Conservation (phyloP, 228 moss, liverwort and hornwort species). For the Sphagnum magellanicum region DNA sequence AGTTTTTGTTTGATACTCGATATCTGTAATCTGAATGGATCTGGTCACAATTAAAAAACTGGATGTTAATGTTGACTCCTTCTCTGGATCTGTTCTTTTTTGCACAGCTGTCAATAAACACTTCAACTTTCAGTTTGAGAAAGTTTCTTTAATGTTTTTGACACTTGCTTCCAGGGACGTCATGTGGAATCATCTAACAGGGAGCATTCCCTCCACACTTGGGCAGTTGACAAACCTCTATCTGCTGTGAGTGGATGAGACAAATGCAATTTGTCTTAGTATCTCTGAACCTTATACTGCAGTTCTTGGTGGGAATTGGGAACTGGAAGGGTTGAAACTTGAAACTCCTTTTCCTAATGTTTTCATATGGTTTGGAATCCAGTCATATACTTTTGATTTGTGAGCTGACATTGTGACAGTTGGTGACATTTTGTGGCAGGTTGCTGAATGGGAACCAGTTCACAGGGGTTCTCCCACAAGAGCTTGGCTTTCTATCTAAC, state of each 20-base stretch:
- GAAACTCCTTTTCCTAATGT: no score
- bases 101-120: not conserved
- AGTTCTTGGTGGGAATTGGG: no score
- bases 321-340: no score
- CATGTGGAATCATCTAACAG: constrained; percentile 83
- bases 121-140: no score
- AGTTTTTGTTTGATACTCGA: no score
- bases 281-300: no score
- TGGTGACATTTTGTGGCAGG: constrained; percentile 13
- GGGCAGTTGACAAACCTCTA: constrained; percentile 37
- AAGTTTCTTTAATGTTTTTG: no score
- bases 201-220: constrained; percentile 54
- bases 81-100: not conserved
- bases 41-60: not conserved
- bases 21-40: not conserved
- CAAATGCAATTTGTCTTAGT: no score
- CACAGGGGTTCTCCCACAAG: constrained; percentile 44
- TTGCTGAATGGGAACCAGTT: constrained; percentile 67
- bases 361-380: no score
- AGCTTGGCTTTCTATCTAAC: constrained; percentile 31
- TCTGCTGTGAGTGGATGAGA: constrained; percentile 30
- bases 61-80: not conserved
- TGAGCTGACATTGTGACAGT: no score
- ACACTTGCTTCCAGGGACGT: constrained; percentile 31
- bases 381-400: no score